phyloP scores from a whole-genome alignment of 495 filamentous ascomycete species.

The Parathielavia appendiculata region DNA sequence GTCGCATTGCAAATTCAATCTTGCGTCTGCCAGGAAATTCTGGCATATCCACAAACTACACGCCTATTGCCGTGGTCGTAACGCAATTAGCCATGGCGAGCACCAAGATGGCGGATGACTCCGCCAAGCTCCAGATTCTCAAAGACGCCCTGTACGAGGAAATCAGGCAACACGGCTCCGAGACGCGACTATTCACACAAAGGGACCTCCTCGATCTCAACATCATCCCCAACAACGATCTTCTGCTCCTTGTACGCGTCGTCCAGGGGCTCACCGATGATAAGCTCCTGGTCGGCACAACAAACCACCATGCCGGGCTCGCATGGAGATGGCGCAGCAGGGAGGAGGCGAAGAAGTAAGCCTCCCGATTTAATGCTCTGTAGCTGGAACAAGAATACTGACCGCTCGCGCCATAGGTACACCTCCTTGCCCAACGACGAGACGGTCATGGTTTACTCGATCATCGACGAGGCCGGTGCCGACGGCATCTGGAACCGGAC shows the following conservation, averaged over 20 bases:
- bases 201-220: constrained; percentile 58
- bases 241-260: constrained; percentile 53
- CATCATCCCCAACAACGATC: constrained; percentile 56
- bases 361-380: not conserved
- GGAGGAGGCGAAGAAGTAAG: constrained; percentile 68
- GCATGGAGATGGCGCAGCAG: constrained; percentile 62
- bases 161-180: constrained; percentile 31
- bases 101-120: constrained; percentile 14
- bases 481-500: constrained; percentile 86
- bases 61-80: not conserved
- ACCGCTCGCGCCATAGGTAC: constrained; percentile 45
- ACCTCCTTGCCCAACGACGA: constrained; percentile 57
- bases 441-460: constrained; percentile 74
- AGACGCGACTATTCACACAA: constrained; percentile 58
- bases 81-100: constrained; percentile 19
- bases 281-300: constrained; percentile 59
- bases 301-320: constrained; percentile 49
- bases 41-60: not conserved
- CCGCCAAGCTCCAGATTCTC: constrained; percentile 28
- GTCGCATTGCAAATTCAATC: not conserved
- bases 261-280: constrained; percentile 60
- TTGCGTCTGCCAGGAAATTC: too few relatives aligned
- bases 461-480: constrained; percentile 73
- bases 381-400: not conserved
- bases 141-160: constrained; percentile 35